Conservation (phyloP, 177 flowering plant species). For the Vitis hybrid region DNA sequence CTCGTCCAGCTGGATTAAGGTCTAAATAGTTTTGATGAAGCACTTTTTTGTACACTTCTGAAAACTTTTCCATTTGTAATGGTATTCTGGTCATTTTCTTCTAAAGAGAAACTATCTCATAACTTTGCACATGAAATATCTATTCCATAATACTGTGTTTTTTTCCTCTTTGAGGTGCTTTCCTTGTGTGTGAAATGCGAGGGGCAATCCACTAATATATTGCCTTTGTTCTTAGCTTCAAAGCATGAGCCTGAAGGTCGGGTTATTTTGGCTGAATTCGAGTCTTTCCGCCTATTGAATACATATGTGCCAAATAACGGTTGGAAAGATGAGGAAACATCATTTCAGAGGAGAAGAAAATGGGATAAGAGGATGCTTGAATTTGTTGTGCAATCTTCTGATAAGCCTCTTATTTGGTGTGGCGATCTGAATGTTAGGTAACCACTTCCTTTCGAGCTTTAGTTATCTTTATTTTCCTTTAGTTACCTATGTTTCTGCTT, state of each 20-base stretch:
- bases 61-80: too few relatives aligned
- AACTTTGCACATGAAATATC: background rate
- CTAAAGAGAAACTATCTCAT: background rate
- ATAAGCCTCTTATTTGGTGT: slow-evolving; percentile 96
- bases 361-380: slow-evolving; percentile 93
- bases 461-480: background rate
- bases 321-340: slow-evolving; percentile 92
- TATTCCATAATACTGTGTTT: too few relatives aligned
- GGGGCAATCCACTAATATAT: too few relatives aligned
- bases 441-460: slow-evolving; percentile 1
- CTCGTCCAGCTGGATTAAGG: too few relatives aligned
- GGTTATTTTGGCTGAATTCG: slow-evolving; percentile 90
- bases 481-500: background rate
- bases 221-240: slow-evolving; percentile 39
- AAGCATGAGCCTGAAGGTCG: slow-evolving; percentile 97
- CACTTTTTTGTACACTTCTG: too few relatives aligned
- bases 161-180: too few relatives aligned
- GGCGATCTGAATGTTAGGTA: slow-evolving; percentile 98
- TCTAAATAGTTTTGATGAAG: too few relatives aligned
- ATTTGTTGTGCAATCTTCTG: slow-evolving; percentile 62
- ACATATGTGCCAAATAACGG: slow-evolving; percentile 96
- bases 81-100: background rate
- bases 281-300: slow-evolving; percentile 67
- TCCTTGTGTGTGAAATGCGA: too few relatives aligned
- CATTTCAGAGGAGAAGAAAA: slow-evolving; percentile 92